Evolutionary conservation across 768 basidiomycete species (phyloP).

Genomic region (Leccinum incarnatum): DNA sequence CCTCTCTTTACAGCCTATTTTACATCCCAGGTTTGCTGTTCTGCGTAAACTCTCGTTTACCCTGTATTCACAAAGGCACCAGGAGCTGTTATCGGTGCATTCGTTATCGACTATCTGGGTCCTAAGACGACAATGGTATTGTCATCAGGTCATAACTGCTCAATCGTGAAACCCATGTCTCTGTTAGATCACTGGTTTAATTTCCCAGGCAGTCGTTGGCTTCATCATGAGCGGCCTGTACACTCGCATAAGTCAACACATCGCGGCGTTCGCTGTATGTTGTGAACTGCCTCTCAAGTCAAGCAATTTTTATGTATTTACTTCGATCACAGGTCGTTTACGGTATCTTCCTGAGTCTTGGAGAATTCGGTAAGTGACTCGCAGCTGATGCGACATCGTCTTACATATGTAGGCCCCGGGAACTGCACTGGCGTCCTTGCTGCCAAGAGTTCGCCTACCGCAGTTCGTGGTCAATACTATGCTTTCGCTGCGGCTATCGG

Average conservation of each 20-base stretch:
- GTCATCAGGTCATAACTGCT: not conserved
- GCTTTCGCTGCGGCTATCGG: slow-evolving; percentile 84
- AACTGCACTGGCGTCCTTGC: slow-evolving; percentile 86
- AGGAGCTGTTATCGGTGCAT: slow-evolving; percentile 70
- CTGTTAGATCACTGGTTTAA: slow-evolving; percentile 59
- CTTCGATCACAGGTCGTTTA: slow-evolving; percentile 61
- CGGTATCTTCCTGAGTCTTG: slow-evolving; percentile 87
- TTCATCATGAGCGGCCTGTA: slow-evolving; percentile 92
- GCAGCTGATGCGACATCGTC: not conserved
- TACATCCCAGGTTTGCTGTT: slow-evolving; percentile 54
- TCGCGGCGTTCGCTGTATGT: slow-evolving; percentile 73
- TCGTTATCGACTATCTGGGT: slow-evolving; percentile 71
- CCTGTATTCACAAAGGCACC: slow-evolving; percentile 5
- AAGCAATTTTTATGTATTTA: not conserved
- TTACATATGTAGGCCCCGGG: slow-evolving; percentile 57
- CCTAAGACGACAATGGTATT: slow-evolving; percentile 73
- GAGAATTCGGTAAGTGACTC: slow-evolving; percentile 63
- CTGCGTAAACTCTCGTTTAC: not conserved
- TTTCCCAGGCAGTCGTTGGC: slow-evolving; percentile 69
- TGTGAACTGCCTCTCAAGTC: not conserved
- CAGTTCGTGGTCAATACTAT: slow-evolving; percentile 82
- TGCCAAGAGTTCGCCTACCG: slow-evolving; percentile 82
- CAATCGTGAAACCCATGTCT: not conserved
- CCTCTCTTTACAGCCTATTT: slow-evolving; percentile 42
- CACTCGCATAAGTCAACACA: slow-evolving; percentile 51